phyloP scores from a whole-genome alignment of 169 alveolate genomes.

The Plasmodium vinckei region DNA sequence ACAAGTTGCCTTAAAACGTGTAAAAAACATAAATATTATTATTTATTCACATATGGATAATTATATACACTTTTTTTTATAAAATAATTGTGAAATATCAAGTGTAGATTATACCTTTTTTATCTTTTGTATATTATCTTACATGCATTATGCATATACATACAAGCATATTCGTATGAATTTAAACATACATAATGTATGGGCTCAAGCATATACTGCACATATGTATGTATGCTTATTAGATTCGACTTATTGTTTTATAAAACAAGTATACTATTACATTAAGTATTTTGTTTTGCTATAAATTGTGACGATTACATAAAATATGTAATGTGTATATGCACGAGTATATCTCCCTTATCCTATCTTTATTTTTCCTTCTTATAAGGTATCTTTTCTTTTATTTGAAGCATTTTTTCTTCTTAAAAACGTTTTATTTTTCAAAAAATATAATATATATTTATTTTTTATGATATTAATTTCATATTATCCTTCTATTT shows the following conservation, averaged over 20 bases:
- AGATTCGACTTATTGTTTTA: neutral
- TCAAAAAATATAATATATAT: neutral
- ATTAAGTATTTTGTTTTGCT: neutral
- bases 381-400: too few species aligned
- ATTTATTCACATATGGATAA: neutral
- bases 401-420: too few species aligned
- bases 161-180: neutral
- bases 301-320: neutral
- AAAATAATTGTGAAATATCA: neutral
- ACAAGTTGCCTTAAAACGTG: neutral
- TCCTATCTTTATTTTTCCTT: too few species aligned
- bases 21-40: constrained; percentile 5
- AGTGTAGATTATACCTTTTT: constrained; percentile 13
- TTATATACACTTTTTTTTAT: constrained; percentile 1
- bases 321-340: too few species aligned
- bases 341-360: too few species aligned
- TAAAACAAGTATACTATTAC: neutral
- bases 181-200: neutral
- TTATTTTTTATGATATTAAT: neutral
- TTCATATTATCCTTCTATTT: neutral
- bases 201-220: neutral
- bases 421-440: too few species aligned
- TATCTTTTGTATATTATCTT: neutral
- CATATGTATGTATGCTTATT: neutral
- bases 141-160: neutral